Evolutionary conservation across 768 basidiomycete species (phyloP).

Genomic region (Termitomyces sp.): DNA sequence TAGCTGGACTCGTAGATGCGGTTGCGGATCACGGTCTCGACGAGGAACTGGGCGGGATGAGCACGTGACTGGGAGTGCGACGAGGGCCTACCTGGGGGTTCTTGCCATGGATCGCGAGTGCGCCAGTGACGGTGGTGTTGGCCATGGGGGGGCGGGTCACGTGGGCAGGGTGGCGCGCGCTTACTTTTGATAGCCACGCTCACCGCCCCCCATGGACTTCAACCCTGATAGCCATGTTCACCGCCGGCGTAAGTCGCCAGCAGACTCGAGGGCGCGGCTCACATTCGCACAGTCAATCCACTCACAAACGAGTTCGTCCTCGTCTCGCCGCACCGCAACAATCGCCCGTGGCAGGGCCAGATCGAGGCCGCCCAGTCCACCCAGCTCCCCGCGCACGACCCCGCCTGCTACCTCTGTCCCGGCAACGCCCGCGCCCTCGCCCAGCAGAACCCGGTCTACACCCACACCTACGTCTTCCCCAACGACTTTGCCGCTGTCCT

Average conservation of each 20-base stretch:
- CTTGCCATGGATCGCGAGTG: constrained; percentile 88
- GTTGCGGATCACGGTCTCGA: constrained; percentile 94
- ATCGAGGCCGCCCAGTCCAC: constrained; percentile 56
- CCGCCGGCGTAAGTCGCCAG: constrained; percentile 50
- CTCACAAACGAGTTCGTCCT: constrained; percentile 71
- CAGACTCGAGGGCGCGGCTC: not conserved
- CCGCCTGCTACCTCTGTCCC: constrained; percentile 82
- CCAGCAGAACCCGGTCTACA: constrained; percentile 58
- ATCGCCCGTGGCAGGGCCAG: constrained; percentile 90
- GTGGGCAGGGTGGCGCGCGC: too few relatives aligned
- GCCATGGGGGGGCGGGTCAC: constrained; percentile 49
- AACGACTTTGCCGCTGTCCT: constrained; percentile 85
- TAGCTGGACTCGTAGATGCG: constrained; percentile 92
- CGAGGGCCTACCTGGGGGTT: constrained; percentile 85
- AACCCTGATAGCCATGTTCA: constrained; percentile 63
- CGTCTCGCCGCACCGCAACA: constrained; percentile 85
- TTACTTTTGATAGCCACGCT: too few relatives aligned
- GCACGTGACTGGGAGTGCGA: not conserved
- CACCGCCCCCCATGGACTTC: constrained; percentile 32
- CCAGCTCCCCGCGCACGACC: constrained; percentile 59
- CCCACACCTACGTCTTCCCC: constrained; percentile 62
- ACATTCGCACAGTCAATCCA: constrained; percentile 58
- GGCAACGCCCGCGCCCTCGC: constrained; percentile 77
- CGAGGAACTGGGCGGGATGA: constrained; percentile 59
- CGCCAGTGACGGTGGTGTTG: constrained; percentile 86